A percentile compares a stretch with the other conserved stretches of the same genome.
phyloP scores from a whole-genome alignment of 2,329 filamentous ascomycete species.

The Nothophoma quercina region DNA sequence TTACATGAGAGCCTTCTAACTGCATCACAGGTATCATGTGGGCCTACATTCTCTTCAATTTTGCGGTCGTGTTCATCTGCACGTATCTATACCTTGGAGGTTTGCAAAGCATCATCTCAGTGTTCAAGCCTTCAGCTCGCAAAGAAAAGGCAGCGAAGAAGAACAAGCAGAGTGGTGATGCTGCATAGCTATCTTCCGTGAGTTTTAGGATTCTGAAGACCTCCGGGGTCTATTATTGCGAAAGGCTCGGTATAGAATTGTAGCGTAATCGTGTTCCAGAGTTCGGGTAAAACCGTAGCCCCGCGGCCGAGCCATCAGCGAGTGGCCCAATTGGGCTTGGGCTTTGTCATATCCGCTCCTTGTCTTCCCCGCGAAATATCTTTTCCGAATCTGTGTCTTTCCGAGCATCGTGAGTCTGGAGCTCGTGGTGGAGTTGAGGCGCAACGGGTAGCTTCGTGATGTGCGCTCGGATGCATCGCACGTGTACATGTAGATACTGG shows the following conservation, averaged over 20 bases:
- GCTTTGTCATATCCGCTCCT: conserved; percentile 24
- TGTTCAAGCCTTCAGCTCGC: conserved; percentile 44
- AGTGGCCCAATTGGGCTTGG: conserved; percentile 8
- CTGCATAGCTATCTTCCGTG: conserved; percentile 32
- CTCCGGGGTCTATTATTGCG: no score
- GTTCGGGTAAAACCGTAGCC: conserved; percentile 35
- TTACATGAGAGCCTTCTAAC: no score
- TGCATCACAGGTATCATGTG: conserved; percentile 33
- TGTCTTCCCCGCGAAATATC: conserved; percentile 35
- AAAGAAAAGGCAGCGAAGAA: conserved; percentile 44
- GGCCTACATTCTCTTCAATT: conserved; percentile 71
- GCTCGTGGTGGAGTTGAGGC: conserved; percentile 15
- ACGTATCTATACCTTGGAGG: conserved; percentile 64
- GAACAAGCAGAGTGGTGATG: conserved; percentile 29
- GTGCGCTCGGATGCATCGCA: neutral
- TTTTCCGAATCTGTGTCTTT: conserved; percentile 12
- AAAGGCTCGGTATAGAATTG: conserved; percentile 18
- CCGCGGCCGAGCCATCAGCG: conserved; percentile 32
- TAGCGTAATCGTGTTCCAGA: conserved; percentile 17
- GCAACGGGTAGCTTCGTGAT: conserved; percentile 4
- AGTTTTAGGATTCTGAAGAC: no score
- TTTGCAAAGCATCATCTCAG: conserved; percentile 44
- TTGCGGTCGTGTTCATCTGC: conserved; percentile 59
- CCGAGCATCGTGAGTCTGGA: conserved; percentile 22
- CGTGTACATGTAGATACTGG: neutral